These are phyloP conservation scores for Pseudocercospora musae DNA, from an alignment of 2,329 filamentous ascomycete genomes.

Conservation along the genomic window DNA sequence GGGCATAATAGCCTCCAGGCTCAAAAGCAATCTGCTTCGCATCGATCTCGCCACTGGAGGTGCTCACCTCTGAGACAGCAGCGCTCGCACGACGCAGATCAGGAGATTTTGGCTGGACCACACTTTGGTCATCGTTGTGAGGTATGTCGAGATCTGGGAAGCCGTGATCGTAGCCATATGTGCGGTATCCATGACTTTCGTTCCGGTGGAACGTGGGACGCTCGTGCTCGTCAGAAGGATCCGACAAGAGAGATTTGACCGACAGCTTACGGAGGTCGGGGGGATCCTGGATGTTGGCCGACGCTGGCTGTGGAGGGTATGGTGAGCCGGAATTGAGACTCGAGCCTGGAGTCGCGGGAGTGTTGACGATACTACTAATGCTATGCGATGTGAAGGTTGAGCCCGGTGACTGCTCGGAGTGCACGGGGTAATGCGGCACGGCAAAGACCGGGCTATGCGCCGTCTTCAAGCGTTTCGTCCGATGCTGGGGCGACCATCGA, in stretches of 20 bases:
- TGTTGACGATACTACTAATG: constrained; percentile 39
- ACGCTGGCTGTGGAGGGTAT: constrained; percentile 17
- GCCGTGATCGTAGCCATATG: constrained; percentile 70
- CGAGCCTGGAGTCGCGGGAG: constrained; percentile 45
- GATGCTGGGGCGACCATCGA: constrained; percentile 36
- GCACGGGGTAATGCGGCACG: constrained; percentile 27
- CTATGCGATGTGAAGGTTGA: constrained; percentile 39
- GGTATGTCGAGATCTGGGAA: constrained; percentile 66
- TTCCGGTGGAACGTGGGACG: constrained; percentile 12
- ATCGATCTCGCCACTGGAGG: constrained; percentile 27
- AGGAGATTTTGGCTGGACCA: constrained; percentile 48
- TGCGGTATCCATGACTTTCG: constrained; percentile 31
- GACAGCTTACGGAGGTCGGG: constrained; percentile 56
- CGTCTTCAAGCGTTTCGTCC: constrained; percentile 35
- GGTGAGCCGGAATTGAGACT: constrained; percentile 30
- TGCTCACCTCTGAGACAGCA: constrained; percentile 31
- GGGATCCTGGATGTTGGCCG: constrained; percentile 31
- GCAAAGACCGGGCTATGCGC: constrained; percentile 27
- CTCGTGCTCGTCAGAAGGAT: constrained; percentile 42
- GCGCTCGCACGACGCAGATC: constrained; percentile 33
- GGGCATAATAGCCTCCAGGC: constrained; percentile 65
- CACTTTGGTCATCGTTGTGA: constrained; percentile 66
- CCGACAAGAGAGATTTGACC: constrained; percentile 62
- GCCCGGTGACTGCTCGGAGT: constrained; percentile 39
- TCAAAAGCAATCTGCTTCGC: constrained; percentile 51